Evolutionary conservation across 2,329 filamentous ascomycete species (phyloP).

Genomic region (Pseudocercospora fuligena): DNA sequence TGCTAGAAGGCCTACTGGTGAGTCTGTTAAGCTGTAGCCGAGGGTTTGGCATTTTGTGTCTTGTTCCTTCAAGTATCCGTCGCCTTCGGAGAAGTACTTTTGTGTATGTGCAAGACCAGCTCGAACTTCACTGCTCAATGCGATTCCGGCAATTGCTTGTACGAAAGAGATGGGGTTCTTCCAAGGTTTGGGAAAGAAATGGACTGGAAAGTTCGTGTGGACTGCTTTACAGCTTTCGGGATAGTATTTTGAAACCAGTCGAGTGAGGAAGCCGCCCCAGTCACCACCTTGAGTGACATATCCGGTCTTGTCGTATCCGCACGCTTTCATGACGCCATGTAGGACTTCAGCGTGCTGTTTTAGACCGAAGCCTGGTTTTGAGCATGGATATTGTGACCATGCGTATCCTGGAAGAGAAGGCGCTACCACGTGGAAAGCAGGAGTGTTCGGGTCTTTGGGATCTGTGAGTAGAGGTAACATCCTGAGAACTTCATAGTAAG

Average conservation of each 20-base stretch:
- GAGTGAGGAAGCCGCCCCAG: background rate
- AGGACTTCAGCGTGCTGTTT: background rate
- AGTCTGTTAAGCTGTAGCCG: background rate
- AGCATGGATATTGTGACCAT: background rate
- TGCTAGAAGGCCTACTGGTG: background rate
- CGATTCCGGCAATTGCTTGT: background rate
- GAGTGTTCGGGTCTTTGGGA: background rate
- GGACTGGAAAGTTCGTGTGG: background rate
- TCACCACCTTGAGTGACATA: background rate
- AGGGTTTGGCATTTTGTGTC: background rate
- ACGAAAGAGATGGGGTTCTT: background rate
- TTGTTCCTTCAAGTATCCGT: background rate
- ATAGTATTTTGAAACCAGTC: background rate
- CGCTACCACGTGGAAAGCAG: background rate
- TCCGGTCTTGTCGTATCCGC: background rate
- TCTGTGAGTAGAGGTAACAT: background rate
- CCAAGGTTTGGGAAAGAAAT: background rate
- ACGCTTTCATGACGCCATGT: background rate
- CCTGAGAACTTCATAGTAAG: background rate
- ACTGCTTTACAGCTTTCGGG: background rate
- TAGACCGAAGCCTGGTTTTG: background rate
- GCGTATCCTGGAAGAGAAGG: background rate
- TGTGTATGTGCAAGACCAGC: background rate
- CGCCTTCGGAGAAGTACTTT: background rate
- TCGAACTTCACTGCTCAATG: background rate